A percentile compares a stretch with the other conserved stretches of the same genome.
Evolutionary conservation across 2,329 filamentous ascomycete genomes (phyloP).

Genomic region (Epichloe glyceriae): DNA sequence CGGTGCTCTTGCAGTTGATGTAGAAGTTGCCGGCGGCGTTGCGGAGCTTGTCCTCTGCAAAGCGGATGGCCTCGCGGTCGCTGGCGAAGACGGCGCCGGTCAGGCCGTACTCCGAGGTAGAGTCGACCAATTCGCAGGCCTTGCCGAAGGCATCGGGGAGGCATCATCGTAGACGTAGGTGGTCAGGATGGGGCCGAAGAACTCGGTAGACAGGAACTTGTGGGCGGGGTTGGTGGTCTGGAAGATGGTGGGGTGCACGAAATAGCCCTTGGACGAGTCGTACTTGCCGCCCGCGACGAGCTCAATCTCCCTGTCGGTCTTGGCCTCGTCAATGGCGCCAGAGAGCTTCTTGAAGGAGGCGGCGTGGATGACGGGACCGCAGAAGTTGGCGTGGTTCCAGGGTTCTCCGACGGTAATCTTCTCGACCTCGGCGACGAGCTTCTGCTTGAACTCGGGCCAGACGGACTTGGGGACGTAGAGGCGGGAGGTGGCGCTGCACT

Average conservation of each 20-base stretch:
- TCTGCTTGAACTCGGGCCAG: slow-evolving; percentile 58
- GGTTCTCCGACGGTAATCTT: slow-evolving; percentile 60
- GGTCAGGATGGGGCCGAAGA: slow-evolving; percentile 69
- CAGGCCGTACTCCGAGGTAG: slow-evolving; percentile 62
- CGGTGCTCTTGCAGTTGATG: slow-evolving; percentile 72
- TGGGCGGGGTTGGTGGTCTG: slow-evolving; percentile 60
- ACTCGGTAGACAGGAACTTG: slow-evolving; percentile 61
- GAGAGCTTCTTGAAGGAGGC: slow-evolving; percentile 70
- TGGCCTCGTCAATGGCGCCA: slow-evolving; percentile 66
- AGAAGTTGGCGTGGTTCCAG: slow-evolving; percentile 60
- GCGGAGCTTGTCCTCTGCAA: slow-evolving; percentile 57
- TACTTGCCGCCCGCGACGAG: slow-evolving; percentile 65
- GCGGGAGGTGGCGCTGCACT: slow-evolving; percentile 76
- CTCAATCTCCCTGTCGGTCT: slow-evolving; percentile 58
- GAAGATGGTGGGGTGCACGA: slow-evolving; percentile 74
- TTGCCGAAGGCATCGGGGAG: slow-evolving; percentile 41
- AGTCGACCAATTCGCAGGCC: slow-evolving; percentile 52
- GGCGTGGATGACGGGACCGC: slow-evolving; percentile 77
- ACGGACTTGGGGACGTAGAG: slow-evolving; percentile 65
- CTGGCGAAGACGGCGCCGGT: slow-evolving; percentile 65
- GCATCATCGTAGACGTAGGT: slow-evolving; percentile 68
- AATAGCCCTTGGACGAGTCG: slow-evolving; percentile 69
- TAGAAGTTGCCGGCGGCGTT: slow-evolving; percentile 76
- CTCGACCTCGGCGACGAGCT: slow-evolving; percentile 54
- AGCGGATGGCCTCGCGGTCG: slow-evolving; percentile 51